phyloP scores from a whole-genome alignment of 495 filamentous ascomycete species.

The Aspergillus bridgeri region DNA sequence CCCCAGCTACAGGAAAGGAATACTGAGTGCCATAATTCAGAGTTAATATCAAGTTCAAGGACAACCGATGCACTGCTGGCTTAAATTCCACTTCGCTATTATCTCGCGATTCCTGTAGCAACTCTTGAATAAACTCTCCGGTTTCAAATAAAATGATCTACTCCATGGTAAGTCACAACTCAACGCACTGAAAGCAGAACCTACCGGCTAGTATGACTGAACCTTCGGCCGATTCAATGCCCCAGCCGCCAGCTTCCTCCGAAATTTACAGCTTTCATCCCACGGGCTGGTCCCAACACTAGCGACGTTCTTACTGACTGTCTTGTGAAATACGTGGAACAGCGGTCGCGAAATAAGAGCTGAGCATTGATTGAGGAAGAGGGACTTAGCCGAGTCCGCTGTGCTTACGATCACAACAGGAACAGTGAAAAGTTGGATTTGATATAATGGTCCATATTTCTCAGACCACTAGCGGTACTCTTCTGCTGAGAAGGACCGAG shows the following conservation, averaged over 20 bases:
- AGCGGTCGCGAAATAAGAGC: constrained; percentile 1
- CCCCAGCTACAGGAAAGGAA: background rate
- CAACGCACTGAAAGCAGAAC: background rate
- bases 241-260: background rate
- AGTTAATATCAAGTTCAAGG: constrained; percentile 1
- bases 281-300: constrained; percentile 5
- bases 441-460: constrained; percentile 10
- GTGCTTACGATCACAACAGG: constrained; percentile 6
- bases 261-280: constrained; percentile 1
- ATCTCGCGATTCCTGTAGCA: background rate
- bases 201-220: background rate
- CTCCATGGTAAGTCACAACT: background rate
- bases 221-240: constrained; percentile 7
- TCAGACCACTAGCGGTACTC: constrained; percentile 12
- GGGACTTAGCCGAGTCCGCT: background rate
- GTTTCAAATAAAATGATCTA: constrained; percentile 4
- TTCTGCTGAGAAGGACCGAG: background rate
- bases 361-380: background rate
- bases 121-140: background rate
- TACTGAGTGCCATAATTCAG: constrained; percentile 4
- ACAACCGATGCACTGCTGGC: background rate
- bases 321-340: constrained; percentile 3
- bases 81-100: background rate
- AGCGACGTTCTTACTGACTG: background rate
- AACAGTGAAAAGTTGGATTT: constrained; percentile 2